Evolutionary conservation across 2,329 filamentous ascomycete genomes (phyloP), one percentile per base, ranked within the genome.

Genomic region (Pseudonectria foliicola): DNA sequence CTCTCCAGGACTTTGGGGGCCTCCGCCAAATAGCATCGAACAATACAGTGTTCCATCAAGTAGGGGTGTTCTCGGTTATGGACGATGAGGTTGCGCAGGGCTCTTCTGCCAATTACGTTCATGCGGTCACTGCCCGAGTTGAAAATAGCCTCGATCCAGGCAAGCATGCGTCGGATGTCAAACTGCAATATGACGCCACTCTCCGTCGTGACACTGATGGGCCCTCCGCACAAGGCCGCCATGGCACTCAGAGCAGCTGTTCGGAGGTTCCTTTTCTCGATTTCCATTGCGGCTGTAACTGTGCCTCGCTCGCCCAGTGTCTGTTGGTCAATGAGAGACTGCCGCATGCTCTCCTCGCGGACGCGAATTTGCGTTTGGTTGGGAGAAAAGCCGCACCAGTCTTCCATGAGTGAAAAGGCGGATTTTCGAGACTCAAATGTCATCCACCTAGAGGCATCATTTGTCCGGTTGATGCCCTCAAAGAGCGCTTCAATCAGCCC

Each of bases 381-480:
- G 0, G 89, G 87, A 7, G 89, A 95, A 57, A 93, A 95, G 3
- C 92, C 92, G 56, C 92, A 98, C 93, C 93, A 98, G 46, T 96
- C 90, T 61, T 98, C 92, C 89, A 98, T 96, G 31, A 98, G 66
- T 1, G 89, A 82, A 55, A 98, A 98, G 0, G 90, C 85, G 5
- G 92, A 95, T 56, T 95, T 95, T 27, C 93, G 75, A 10, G 89
- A 86, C 57, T 98, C 92, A 53, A 98, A 98, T 0, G 92, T 89
- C 77, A 98, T 92, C 90, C 92, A 98, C 23, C 87, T 76, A 4
- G 86, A 82, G 2, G 88, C 84, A 40, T 95, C 86, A 42, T 80
- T 80, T 0, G 87, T 87, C 33, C 81, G 76, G 48, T 90, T 92
- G 49, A 95, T 87, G 6, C 86, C 87, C 48, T 94, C 86, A 46